These are phyloP conservation scores for Emergomyces orientalis DNA, from an alignment of 2,329 filamentous ascomycete genomes.

Conservation along the genomic window DNA sequence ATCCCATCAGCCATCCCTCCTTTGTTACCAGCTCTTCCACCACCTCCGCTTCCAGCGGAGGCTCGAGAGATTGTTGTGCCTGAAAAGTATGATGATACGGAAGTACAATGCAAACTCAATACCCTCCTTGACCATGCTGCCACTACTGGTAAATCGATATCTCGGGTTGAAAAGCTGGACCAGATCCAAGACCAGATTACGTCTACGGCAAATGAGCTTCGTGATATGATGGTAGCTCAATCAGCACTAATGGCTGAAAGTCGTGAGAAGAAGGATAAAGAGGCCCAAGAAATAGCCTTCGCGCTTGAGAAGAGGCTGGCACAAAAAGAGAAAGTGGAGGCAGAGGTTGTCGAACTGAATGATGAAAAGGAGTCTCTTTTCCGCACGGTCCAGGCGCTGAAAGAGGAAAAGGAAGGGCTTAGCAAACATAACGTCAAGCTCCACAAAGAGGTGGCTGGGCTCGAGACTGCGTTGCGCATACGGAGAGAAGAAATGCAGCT, in stretches of 20 bases:
- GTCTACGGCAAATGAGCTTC: slow-evolving; percentile 72
- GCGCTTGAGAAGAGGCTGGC: slow-evolving; percentile 67
- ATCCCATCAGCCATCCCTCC: slow-evolving; percentile 46
- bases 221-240: slow-evolving; percentile 69
- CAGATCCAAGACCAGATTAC: slow-evolving; percentile 83
- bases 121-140: slow-evolving; percentile 39
- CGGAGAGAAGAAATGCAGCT: slow-evolving; percentile 82
- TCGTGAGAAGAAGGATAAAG: slow-evolving; percentile 67
- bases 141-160: slow-evolving; percentile 58
- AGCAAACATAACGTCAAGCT: slow-evolving; percentile 68
- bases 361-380: slow-evolving; percentile 56
- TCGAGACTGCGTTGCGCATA: slow-evolving; percentile 82
- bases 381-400: slow-evolving; percentile 43
- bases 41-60: slow-evolving; percentile 23
- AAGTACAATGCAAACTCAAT: slow-evolving; percentile 52
- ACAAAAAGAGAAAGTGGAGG: slow-evolving; percentile 55
- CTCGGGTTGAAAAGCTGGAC: slow-evolving; percentile 72
- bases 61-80: slow-evolving; percentile 21
- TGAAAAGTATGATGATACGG: slow-evolving; percentile 50
- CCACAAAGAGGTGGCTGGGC: slow-evolving; percentile 74
- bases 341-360: slow-evolving; percentile 41
- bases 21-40: slow-evolving; percentile 45
- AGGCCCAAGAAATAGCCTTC: slow-evolving; percentile 68
- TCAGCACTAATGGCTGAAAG: slow-evolving; percentile 65
- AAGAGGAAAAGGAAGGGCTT: slow-evolving; percentile 54